Conservation (phyloP, 306 rosid species). For the Cucumis melo region DNA sequence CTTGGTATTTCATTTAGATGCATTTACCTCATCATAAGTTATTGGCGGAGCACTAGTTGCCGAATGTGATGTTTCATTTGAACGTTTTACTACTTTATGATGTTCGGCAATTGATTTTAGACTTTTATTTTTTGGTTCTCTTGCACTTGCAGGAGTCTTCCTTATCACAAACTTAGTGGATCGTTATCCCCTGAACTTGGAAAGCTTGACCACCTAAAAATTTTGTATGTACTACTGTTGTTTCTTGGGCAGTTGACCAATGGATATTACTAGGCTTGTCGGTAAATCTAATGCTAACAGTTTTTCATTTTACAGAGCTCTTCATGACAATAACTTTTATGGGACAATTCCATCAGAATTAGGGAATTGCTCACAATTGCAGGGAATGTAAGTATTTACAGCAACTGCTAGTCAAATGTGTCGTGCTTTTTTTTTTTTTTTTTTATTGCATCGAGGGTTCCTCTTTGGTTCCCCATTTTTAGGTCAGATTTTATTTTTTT, state of each 20-base stretch:
- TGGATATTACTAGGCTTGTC: background rate
- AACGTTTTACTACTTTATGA: background rate
- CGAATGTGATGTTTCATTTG: background rate
- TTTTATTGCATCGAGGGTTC: background rate
- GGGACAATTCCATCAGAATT: constrained; percentile 81
- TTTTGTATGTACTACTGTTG: constrained; percentile 51
- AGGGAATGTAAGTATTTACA: constrained; percentile 48
- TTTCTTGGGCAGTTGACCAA: background rate
- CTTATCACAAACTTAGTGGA: constrained; percentile 71
- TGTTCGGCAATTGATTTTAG: background rate
- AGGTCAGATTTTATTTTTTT: no score
- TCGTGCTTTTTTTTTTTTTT: no score
- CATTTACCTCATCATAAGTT: background rate
- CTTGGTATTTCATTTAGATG: background rate
- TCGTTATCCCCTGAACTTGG: constrained; percentile 69
- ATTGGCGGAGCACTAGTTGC: background rate
- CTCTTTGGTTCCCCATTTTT: no score
- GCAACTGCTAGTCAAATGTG: background rate
- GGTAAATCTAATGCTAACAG: constrained; percentile 15
- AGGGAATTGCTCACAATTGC: constrained; percentile 80
- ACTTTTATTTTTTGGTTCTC: constrained; percentile 14
- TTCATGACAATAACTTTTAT: constrained; percentile 68
- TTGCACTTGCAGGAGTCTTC: constrained; percentile 58
- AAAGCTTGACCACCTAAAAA: constrained; percentile 63
- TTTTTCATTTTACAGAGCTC: constrained; percentile 46